Conservation (phyloP, 495 filamentous ascomycete genomes). For the Aspergillus egyptiacus region DNA sequence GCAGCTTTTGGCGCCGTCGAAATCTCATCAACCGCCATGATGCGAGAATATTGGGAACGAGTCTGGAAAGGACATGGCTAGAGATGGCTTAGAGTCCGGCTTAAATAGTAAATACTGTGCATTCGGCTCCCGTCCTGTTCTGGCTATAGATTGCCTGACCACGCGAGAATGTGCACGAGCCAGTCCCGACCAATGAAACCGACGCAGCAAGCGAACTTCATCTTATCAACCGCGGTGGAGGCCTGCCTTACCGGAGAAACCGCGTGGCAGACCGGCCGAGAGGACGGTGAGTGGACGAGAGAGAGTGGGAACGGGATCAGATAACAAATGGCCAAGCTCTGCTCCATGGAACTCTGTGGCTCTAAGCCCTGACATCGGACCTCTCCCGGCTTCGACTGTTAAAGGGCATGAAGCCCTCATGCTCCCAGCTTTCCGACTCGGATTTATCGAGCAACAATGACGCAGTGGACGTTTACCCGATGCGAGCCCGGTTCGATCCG, state of each 20-base stretch:
- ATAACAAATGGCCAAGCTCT: slow-evolving; percentile 13
- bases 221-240: not conserved
- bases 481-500: not conserved
- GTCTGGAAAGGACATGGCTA: not conserved
- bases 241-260: not conserved
- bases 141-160: not conserved
- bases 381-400: not conserved
- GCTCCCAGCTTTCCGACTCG: no score
- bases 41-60: not conserved
- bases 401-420: no score
- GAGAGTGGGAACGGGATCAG: slow-evolving; percentile 10
- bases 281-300: not conserved
- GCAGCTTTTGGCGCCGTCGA: not conserved
- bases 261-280: no score
- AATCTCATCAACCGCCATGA: not conserved
- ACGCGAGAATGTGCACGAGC: not conserved
- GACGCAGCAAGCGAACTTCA: not conserved
- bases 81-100: not conserved
- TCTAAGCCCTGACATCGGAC: not conserved
- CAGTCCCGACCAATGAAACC: not conserved
- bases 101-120: not conserved
- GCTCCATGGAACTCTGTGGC: slow-evolving; percentile 16
- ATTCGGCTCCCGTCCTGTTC: not conserved
- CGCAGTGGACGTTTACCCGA: slow-evolving; percentile 10
- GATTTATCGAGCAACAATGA: slow-evolving; percentile 1